Base-by-base conservation (phyloP, 164 flowering plant genomes). In the Kalanchoe fedtschenkoi region DNA sequence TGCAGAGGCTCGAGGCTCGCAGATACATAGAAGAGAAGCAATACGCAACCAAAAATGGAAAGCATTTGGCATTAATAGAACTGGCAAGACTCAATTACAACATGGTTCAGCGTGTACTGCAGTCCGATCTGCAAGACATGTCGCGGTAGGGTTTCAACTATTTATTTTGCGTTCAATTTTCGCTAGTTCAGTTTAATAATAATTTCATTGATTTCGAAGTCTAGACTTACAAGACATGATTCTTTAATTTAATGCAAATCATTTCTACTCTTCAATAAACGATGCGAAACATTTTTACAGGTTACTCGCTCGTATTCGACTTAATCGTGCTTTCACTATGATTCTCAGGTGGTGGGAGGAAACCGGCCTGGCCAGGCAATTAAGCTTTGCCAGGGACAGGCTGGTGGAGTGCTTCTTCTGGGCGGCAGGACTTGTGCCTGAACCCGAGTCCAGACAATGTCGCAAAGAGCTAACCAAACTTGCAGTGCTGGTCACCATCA, bases 21-120 rank as follows among this genome's bases (percentile, higher is more conserved):
- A 68, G 78, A 78, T 72, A 70, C 69, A 72, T 77, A n/a, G n/a
- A n/a, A n/a, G n/a, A n/a, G n/a, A n/a, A n/a, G n/a, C n/a, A n/a
- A n/a, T n/a, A n/a, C n/a, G n/a, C n/a, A n/a, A n/a, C n/a, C n/a
- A n/a, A n/a, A n/a, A n/a, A n/a, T n/a, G n/a, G n/a, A n/a, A n/a
- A 44, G 6, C 2, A 70, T 41, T 70, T 68, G 7, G 38, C 39
- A 4, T 34, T 77, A 35, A 67, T 77, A 8, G 69, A 75, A 35
- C 59, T 77, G 14, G 78, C 80, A 1, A 65, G 65, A 6, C 58
- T 74, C 66, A 75, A 76, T 37, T 76, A 44, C 65, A 74, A 76
- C 64, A 61, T 69, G 62, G 74, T 76, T 30, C 80, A 76, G 63
- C 59, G 66, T 7, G 28, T 16, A 9, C 57, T 69, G 16, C 75